Evolutionary conservation across 345 rosid genomes (phyloP), one percentile per base, ranked within the genome.

Genomic region (Euphorbia peplus): DNA sequence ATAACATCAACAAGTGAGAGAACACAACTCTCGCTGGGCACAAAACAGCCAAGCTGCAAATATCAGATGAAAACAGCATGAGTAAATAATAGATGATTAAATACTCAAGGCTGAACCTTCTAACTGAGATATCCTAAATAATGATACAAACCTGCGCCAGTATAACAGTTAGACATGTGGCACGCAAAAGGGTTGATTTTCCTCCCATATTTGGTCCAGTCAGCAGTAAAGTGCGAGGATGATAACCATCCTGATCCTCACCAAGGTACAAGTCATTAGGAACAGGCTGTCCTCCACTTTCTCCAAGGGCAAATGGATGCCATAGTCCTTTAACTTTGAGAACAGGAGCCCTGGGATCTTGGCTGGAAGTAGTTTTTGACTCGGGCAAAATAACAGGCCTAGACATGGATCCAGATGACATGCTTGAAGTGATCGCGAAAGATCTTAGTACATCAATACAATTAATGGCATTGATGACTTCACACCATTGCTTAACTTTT

Each of bases 181-280:
- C 90, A 8, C 98, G 96, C 63, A 93, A 78, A 75, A 93, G 96
- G 53, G 98, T 91, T 69, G 97, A 91, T 82, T 93, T 93, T 50
- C 98, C 98, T 59, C 98, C 97, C 98, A 93, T 93, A 74, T 93
- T 93, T 21, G 98, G 98, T 76, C 97, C 98, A 22, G 97, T 93
- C 78, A 93, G 80, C 63, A 91, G 74, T 78, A 93, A 78, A 5
- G 89, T 79, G 70, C 77, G 76, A 63, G 92, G 88, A 77, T 78
- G 70, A 77, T 39, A 57, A 73, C 81, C 81, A 71, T 78, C 75
- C 57, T 65, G 30, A 79, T 75, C 83, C 77, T 83, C 85, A 41
- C 98, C 96, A 19, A 93, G 96, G 73, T 81, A 57, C 48, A 91
- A 48, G 78, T 86, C 84, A 76, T 91, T 93, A 72, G 98, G 97